These are phyloP conservation scores for Smallanthus sonchifolius DNA, from an alignment of 129 eudicot genomes.

Conservation along the genomic window DNA sequence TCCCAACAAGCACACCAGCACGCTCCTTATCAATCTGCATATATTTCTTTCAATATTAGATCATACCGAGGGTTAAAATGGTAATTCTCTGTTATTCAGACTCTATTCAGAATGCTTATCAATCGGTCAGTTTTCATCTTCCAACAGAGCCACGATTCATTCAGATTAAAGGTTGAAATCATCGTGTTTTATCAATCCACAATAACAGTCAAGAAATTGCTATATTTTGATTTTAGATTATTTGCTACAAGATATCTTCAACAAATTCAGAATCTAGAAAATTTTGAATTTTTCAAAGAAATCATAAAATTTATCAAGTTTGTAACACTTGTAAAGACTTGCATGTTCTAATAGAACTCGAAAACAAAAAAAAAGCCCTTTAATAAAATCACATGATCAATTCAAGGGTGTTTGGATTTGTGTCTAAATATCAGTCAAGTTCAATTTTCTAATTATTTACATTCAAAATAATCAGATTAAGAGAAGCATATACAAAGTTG, in stretches of 20 bases:
- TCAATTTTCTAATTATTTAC: too few relatives aligned
- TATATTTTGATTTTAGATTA: too few relatives aligned
- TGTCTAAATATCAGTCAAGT: neutral
- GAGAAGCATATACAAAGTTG: too few relatives aligned
- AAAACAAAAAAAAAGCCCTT: neutral
- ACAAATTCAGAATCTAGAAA: neutral
- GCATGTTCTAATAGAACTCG: neutral
- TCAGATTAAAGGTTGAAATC: too few relatives aligned
- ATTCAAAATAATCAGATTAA: too few relatives aligned
- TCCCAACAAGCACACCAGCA: constrained; percentile 82
- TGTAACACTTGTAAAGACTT: too few relatives aligned
- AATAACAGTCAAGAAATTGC: too few relatives aligned
- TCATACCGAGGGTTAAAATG: neutral
- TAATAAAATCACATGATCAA: neutral
- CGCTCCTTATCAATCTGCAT: constrained; percentile 68
- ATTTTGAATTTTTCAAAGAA: neutral
- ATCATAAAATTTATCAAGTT: too few relatives aligned
- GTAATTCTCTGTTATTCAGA: neutral
- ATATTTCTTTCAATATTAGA: neutral
- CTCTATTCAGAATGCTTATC: neutral
- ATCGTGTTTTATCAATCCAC: too few relatives aligned
- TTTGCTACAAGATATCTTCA: neutral
- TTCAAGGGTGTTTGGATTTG: neutral
- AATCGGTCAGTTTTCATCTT: neutral
- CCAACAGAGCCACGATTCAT: neutral